phyloP scores from a whole-genome alignment of 2,329 filamentous ascomycete species.

The Aureobasidium sp. region DNA sequence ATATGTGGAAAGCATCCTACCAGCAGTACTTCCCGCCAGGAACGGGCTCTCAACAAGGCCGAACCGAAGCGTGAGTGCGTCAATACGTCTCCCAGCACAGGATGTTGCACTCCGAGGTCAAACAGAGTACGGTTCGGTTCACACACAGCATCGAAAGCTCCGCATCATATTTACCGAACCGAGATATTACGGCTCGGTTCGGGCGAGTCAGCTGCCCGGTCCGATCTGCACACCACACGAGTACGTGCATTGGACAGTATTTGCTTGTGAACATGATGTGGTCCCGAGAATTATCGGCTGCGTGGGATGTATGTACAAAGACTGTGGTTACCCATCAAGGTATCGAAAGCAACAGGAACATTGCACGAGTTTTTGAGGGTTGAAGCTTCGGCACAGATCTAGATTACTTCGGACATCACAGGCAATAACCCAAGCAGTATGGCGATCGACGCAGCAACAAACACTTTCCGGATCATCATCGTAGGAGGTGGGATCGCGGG shows the following conservation, averaged over 20 bases:
- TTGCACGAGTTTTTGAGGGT: no score
- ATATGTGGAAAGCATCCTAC: neutral
- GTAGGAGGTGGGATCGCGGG: slow-evolving; percentile 29
- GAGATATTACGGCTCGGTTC: neutral
- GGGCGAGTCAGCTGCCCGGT: no score
- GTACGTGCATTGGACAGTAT: neutral
- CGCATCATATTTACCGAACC: neutral
- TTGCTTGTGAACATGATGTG: neutral
- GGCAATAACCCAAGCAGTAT: neutral
- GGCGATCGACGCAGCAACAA: slow-evolving; percentile 8
- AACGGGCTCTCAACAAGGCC: neutral
- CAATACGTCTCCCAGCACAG: no score
- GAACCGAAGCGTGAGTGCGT: neutral
- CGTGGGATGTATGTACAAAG: neutral
- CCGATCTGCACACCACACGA: neutral
- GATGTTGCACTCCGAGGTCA: neutral
- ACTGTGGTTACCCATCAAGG: neutral
- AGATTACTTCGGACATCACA: neutral
- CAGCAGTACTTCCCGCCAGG: no score
- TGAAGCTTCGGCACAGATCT: neutral
- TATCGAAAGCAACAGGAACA: neutral
- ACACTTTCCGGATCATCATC: slow-evolving; percentile 29
- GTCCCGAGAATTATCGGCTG: neutral
- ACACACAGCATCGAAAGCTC: neutral
- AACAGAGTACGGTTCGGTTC: no score